Evolutionary conservation across 306 rosid species (phyloP).

Genomic region (Acacia melanoxylon): DNA sequence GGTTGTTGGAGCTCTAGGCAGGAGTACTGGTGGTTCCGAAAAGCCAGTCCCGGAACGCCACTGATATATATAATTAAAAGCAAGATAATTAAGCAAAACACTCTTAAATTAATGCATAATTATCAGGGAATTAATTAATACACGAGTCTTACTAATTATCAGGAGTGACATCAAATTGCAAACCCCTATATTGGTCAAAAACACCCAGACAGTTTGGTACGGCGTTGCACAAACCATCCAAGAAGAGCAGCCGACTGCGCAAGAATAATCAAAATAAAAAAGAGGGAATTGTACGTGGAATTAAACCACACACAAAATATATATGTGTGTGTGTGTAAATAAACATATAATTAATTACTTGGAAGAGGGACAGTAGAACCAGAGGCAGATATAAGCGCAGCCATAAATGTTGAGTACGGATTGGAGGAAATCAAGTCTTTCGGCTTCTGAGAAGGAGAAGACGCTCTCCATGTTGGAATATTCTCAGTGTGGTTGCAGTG

Average conservation of each 20-base stretch:
- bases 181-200: conserved; percentile 37
- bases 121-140: neutral
- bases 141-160: conserved; percentile 35
- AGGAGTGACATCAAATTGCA: conserved; percentile 27
- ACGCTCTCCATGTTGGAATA: conserved; percentile 37
- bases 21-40: conserved; percentile 41
- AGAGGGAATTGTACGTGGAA: neutral
- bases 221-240: conserved; percentile 50
- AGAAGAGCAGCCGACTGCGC: conserved; percentile 39
- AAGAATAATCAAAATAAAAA: neutral
- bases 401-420: conserved; percentile 36
- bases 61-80: conserved; percentile 28
- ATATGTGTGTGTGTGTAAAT: too few species aligned
- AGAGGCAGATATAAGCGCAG: conserved; percentile 59
- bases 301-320: neutral
- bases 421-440: conserved; percentile 43
- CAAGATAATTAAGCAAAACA: neutral
- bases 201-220: conserved; percentile 37
- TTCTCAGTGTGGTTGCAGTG: neutral
- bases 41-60: conserved; percentile 75
- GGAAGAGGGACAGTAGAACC: conserved; percentile 42
- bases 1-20: conserved; percentile 58
- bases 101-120: neutral
- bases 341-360: conserved; percentile 31
- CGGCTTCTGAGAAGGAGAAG: conserved; percentile 38